These are phyloP conservation scores for Claviceps humidiphila DNA, from an alignment of 2,329 filamentous ascomycete genomes.

Conservation along the genomic window DNA sequence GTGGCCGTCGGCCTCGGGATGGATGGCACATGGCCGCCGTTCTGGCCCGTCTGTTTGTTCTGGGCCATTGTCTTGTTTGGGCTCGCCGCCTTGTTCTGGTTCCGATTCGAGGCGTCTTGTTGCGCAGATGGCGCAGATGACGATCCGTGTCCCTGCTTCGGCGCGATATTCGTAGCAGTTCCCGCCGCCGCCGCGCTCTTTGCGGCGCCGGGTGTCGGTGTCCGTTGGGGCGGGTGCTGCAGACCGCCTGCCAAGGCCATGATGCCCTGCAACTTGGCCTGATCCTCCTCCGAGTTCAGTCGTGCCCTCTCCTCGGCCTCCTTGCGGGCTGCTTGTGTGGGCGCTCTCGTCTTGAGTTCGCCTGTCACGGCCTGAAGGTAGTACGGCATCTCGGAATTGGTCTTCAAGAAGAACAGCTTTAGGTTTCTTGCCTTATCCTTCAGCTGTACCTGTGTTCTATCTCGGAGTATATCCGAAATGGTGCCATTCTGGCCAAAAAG, in stretches of 20 bases:
- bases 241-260: conserved; percentile 40
- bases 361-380: conserved; percentile 81
- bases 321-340: conserved; percentile 56
- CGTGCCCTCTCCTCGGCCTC: conserved; percentile 52
- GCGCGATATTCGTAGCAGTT: conserved; percentile 20
- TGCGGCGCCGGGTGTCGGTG: conserved; percentile 4
- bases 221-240: conserved; percentile 25
- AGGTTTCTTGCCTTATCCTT: conserved; percentile 87
- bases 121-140: neutral
- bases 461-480: conserved; percentile 70
- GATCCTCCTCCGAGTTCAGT: conserved; percentile 44
- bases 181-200: conserved; percentile 10
- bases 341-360: conserved; percentile 74
- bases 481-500: conserved; percentile 71
- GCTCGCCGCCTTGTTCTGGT: neutral
- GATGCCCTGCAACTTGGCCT: conserved; percentile 46
- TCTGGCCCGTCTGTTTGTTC: neutral
- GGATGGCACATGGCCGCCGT: neutral
- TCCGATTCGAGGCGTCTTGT: neutral
- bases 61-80: neutral
- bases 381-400: conserved; percentile 78
- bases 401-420: conserved; percentile 86
- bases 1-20: conserved; percentile 4
- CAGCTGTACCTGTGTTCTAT: conserved; percentile 79
- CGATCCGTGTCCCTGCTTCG: conserved; percentile 12